Conservation (phyloP, 805 yeast species). For the Isabelozyma heimii region DNA sequence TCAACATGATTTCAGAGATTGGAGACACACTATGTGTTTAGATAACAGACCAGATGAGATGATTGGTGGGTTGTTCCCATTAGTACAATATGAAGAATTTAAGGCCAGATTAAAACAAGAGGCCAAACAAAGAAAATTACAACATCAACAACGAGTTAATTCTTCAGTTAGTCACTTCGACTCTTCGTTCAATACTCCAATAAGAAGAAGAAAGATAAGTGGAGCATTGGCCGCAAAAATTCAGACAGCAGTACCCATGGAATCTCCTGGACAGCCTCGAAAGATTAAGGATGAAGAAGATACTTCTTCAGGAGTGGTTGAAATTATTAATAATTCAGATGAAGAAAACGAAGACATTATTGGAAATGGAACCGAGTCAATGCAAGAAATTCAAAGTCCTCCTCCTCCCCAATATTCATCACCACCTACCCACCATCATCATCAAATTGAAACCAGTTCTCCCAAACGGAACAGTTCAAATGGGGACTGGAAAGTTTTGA, state of each 20-base stretch:
- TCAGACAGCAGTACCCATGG: conserved; percentile 80
- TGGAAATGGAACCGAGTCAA: conserved; percentile 12
- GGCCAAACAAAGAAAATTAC: conserved; percentile 35
- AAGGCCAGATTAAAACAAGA: conserved; percentile 50
- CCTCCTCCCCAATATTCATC: not conserved
- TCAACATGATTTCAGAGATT: conserved; percentile 92
- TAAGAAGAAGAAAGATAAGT: conserved; percentile 61
- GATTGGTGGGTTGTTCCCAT: conserved; percentile 65
- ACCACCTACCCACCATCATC: not conserved
- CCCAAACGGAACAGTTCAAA: conserved; percentile 21
- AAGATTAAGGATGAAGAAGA: conserved; percentile 47
- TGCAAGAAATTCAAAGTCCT: conserved; percentile 18
- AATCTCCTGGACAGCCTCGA: conserved; percentile 97
- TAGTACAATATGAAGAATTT: conserved; percentile 61
- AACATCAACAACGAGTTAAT: conserved; percentile 29
- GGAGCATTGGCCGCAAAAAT: conserved; percentile 68
- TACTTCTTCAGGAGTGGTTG: conserved; percentile 28
- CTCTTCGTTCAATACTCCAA: conserved; percentile 67
- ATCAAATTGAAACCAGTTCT: conserved; percentile 11
- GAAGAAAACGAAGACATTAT: conserved; percentile 19
- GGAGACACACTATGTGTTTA: conserved; percentile 88
- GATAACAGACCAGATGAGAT: conserved; percentile 63
- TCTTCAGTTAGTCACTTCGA: conserved; percentile 31
- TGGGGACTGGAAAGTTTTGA: conserved; percentile 38
- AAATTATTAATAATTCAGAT: conserved; percentile 44